Conservation (phyloP, 768 basidiomycete genomes). For the Macrolepiota fuliginosa region DNA sequence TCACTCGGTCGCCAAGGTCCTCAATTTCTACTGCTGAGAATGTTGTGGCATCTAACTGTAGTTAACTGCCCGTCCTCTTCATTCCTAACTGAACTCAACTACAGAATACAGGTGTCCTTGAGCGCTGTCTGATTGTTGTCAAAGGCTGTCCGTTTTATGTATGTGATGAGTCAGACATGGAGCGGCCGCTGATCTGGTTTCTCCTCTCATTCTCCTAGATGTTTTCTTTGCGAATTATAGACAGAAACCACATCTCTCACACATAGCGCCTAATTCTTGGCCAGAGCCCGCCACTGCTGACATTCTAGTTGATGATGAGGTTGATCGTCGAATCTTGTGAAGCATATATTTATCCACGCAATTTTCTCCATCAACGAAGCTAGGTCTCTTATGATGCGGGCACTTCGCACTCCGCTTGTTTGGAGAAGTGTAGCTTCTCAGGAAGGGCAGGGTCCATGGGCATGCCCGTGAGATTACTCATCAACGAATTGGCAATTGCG, state of each 20-base stretch:
- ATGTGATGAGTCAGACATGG: background rate
- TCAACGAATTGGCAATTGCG: constrained; percentile 1
- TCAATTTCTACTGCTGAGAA: background rate
- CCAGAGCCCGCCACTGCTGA: background rate
- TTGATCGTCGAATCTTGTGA: background rate
- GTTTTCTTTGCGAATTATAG: background rate
- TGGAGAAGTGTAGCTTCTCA: background rate
- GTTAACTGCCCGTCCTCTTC: background rate
- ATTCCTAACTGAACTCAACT: background rate
- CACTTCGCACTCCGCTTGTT: background rate
- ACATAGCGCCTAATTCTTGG: background rate
- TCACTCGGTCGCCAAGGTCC: background rate
- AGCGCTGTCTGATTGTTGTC: constrained; percentile 11
- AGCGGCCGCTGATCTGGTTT: background rate
- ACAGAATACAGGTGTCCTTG: background rate
- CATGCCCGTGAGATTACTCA: background rate
- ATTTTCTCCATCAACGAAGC: constrained; percentile 8
- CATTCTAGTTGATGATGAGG: constrained; percentile 2
- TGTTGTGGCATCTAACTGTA: background rate
- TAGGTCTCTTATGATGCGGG: constrained; percentile 5
- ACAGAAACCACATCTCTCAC: background rate
- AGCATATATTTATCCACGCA: constrained; percentile 2
- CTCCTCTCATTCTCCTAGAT: background rate
- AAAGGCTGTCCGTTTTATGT: constrained; percentile 8
- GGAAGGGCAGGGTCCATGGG: background rate